These are phyloP conservation scores for Cutaneotrichosporon mucoides DNA, from an alignment of 1,284 basidiomycete species.

Conservation along the genomic window DNA sequence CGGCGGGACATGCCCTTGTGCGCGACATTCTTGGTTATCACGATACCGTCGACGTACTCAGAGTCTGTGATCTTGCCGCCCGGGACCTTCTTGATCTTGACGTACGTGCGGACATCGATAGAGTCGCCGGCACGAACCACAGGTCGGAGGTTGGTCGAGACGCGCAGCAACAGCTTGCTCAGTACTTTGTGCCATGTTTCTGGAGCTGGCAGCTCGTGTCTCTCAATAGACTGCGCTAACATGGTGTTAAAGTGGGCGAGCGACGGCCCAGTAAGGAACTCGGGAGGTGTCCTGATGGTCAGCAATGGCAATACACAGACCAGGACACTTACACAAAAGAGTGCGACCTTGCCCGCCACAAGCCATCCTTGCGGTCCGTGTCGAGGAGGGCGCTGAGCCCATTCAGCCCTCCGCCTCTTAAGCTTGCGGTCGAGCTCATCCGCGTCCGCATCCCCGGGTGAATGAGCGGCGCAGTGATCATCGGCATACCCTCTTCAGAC, in stretches of 20 bases:
- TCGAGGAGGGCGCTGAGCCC: conserved; percentile 40
- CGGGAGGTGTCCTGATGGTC: conserved; percentile 20
- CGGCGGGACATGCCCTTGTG: conserved; percentile 67
- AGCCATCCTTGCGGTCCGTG: conserved; percentile 37
- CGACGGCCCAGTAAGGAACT: conserved; percentile 72
- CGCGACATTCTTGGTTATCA: conserved; percentile 96
- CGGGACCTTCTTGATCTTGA: conserved; percentile 98
- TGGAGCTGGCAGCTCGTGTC: conserved; percentile 66
- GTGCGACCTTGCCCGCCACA: conserved; percentile 45
- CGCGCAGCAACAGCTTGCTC: conserved; percentile 57
- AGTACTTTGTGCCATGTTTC: conserved; percentile 82
- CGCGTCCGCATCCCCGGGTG: conserved; percentile 34
- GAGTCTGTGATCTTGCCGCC: conserved; percentile 88
- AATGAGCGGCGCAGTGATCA: conserved; percentile 6
- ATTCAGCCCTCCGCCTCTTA: conserved; percentile 34
- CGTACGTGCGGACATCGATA: conserved; percentile 90
- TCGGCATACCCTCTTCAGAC: conserved; percentile 21
- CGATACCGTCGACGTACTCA: conserved; percentile 94
- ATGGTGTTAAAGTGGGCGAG: conserved; percentile 82
- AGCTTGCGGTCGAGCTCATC: conserved; percentile 35
- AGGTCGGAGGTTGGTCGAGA: conserved; percentile 45
- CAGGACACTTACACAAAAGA: conserved; percentile 24
- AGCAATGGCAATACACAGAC: too few relatives aligned
- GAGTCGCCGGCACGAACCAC: conserved; percentile 60
- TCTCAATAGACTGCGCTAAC: conserved; percentile 68